phyloP scores from a whole-genome alignment of 371 early-diverging fungal genomes.

The Mortierella sp. region DNA sequence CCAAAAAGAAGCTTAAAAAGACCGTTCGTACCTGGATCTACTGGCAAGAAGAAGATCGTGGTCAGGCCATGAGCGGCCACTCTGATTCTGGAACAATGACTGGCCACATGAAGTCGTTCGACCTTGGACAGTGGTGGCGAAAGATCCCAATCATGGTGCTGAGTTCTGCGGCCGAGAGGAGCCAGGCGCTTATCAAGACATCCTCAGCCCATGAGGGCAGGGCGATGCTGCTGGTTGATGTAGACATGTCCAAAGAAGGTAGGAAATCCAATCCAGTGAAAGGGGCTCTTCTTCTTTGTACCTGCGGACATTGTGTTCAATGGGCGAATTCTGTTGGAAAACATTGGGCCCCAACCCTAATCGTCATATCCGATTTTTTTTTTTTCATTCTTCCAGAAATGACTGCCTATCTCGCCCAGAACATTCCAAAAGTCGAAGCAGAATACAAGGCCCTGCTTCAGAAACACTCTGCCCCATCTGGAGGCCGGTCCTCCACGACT shows the following conservation, averaged over 20 bases:
- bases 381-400: slow-evolving; percentile 22
- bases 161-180: slow-evolving; percentile 21
- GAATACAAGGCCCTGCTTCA: slow-evolving; percentile 34
- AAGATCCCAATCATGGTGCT: slow-evolving; percentile 48
- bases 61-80: not conserved
- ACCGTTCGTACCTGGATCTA: slow-evolving; percentile 44
- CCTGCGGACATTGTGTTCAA: not conserved
- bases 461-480: not conserved
- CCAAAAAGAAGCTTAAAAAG: slow-evolving; percentile 20
- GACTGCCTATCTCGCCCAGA: slow-evolving; percentile 17
- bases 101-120: slow-evolving; percentile 4
- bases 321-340: not conserved
- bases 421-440: slow-evolving; percentile 14
- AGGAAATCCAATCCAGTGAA: not conserved
- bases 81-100: not conserved
- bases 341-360: not conserved
- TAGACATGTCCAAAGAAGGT: slow-evolving; percentile 48
- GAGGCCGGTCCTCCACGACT: not conserved
- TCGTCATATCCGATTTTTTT: not conserved
- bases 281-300: too few relatives aligned
- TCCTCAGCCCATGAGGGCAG: not conserved
- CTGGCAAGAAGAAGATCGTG: slow-evolving; percentile 49
- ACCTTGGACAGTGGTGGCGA: slow-evolving; percentile 41
- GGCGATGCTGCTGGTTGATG: slow-evolving; percentile 30
- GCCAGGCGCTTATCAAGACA: slow-evolving; percentile 1